Evolutionary conservation across 1,284 basidiomycete genomes (phyloP).

Genomic region (Papiliotrema fonsecae): DNA sequence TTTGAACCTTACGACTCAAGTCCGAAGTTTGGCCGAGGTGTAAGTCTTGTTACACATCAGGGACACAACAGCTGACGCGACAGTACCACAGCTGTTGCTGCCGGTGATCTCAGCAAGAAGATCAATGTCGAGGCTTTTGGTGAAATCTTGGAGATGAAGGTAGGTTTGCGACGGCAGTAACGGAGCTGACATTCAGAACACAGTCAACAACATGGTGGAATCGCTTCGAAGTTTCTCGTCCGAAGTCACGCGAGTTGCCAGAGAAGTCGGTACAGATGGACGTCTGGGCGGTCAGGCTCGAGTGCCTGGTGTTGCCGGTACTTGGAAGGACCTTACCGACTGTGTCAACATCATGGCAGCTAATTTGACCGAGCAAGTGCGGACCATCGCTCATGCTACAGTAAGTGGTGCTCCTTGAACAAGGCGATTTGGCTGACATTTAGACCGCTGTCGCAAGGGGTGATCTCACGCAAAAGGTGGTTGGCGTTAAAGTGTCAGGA

Average conservation of each 20-base stretch:
- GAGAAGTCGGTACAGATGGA: conserved; percentile 93
- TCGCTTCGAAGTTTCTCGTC: conserved; percentile 53
- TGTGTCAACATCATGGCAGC: conserved; percentile 2
- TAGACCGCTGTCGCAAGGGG: conserved; percentile 89
- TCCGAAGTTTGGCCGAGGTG: conserved; percentile 91
- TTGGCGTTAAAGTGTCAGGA: conserved; percentile 85
- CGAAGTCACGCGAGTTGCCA: conserved; percentile 71
- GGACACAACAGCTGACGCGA: conserved; percentile 1
- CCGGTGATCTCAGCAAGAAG: conserved; percentile 81
- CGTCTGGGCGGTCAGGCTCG: conserved; percentile 89
- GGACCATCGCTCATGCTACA: conserved; percentile 89
- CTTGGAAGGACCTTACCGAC: conserved; percentile 62
- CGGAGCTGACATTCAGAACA: conserved; percentile 45
- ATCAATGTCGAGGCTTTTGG: conserved; percentile 95
- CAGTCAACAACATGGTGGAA: conserved; percentile 46
- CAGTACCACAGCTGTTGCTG: conserved; percentile 87
- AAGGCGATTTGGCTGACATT: not conserved
- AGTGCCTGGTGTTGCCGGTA: conserved; percentile 81
- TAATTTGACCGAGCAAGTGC: conserved; percentile 84
- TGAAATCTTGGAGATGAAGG: conserved; percentile 88
- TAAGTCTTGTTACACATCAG: conserved; percentile 20
- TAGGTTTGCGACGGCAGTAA: conserved; percentile 5
- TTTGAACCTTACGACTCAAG: conserved; percentile 86
- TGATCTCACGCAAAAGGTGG: conserved; percentile 90
- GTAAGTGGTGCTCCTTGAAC: conserved; percentile 17